phyloP scores from a whole-genome alignment of 2,329 filamentous ascomycete genomes.

The Blumeriella jaapii region DNA sequence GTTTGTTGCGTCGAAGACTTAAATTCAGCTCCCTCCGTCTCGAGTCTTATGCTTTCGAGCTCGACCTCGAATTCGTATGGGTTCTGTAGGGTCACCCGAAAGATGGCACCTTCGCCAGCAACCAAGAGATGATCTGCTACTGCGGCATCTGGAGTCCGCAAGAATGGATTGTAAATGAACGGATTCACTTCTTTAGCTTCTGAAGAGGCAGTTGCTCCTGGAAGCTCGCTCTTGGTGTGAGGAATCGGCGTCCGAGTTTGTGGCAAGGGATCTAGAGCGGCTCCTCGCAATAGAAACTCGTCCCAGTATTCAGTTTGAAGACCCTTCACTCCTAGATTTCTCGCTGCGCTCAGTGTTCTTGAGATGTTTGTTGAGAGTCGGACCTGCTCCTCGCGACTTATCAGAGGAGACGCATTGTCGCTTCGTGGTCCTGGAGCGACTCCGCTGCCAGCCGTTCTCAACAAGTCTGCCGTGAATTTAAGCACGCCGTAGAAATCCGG shows the following conservation, averaged over 20 bases:
- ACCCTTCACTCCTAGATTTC: conserved; percentile 57
- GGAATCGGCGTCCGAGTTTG: conserved; percentile 51
- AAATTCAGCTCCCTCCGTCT: conserved; percentile 63
- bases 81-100: conserved; percentile 80
- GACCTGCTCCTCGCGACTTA: conserved; percentile 73
- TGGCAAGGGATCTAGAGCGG: conserved; percentile 56
- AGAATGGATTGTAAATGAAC: conserved; percentile 91
- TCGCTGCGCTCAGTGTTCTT: conserved; percentile 68
- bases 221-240: conserved; percentile 43
- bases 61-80: conserved; percentile 89
- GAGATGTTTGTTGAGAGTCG: conserved; percentile 76
- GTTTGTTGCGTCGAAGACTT: conserved; percentile 53
- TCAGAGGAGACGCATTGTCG: conserved; percentile 57
- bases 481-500: conserved; percentile 88
- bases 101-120: conserved; percentile 64
- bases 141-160: conserved; percentile 52
- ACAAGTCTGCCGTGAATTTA: conserved; percentile 70
- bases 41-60: conserved; percentile 68
- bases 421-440: conserved; percentile 60
- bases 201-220: conserved; percentile 30
- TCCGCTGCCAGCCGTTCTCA: conserved; percentile 72
- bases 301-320: conserved; percentile 90
- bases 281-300: conserved; percentile 74
- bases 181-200: conserved; percentile 49
- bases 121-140: conserved; percentile 59